Evolutionary conservation across 495 filamentous ascomycete genomes (phyloP).

Genomic region (Chaetomium fimeti): DNA sequence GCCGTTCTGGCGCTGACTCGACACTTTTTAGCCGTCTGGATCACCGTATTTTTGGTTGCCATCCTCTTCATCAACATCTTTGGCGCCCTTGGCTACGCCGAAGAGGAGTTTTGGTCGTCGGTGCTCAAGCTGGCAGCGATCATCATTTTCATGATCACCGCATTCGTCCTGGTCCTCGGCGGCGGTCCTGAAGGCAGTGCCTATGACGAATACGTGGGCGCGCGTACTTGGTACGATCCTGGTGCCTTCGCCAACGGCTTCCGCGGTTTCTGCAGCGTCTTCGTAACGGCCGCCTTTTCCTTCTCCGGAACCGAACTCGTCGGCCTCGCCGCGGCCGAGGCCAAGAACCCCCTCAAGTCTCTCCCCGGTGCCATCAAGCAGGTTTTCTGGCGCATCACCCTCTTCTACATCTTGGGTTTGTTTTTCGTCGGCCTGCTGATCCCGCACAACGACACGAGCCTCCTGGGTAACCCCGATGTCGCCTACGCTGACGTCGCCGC

Average conservation of each 20-base stretch:
- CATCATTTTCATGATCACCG: slow-evolving; percentile 57
- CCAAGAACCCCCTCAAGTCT: slow-evolving; percentile 61
- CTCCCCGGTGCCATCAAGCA: slow-evolving; percentile 69
- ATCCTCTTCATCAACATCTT: slow-evolving; percentile 68
- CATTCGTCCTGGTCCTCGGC: slow-evolving; percentile 61
- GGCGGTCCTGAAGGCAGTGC: slow-evolving; percentile 55
- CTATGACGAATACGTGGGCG: slow-evolving; percentile 58
- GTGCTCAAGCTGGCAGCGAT: slow-evolving; percentile 61
- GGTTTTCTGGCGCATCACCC: slow-evolving; percentile 69
- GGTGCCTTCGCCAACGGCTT: slow-evolving; percentile 71
- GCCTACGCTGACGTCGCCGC: slow-evolving; percentile 55
- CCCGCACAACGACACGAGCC: slow-evolving; percentile 51
- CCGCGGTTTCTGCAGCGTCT: slow-evolving; percentile 68
- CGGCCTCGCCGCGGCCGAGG: slow-evolving; percentile 68
- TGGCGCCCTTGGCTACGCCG: slow-evolving; percentile 69
- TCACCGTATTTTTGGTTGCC: slow-evolving; percentile 54
- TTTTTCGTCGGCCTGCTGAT: slow-evolving; percentile 74
- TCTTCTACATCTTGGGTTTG: slow-evolving; percentile 73
- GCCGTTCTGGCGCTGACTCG: background rate
- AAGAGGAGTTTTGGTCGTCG: slow-evolving; percentile 59
- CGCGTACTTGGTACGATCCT: slow-evolving; percentile 63
- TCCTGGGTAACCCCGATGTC: slow-evolving; percentile 51
- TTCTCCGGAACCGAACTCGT: slow-evolving; percentile 72
- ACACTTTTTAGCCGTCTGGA: slow-evolving; percentile 55
- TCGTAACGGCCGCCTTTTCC: slow-evolving; percentile 72